Evolutionary conservation across 345 rosid species (phyloP).

Genomic region (Corchorus capsularis): DNA sequence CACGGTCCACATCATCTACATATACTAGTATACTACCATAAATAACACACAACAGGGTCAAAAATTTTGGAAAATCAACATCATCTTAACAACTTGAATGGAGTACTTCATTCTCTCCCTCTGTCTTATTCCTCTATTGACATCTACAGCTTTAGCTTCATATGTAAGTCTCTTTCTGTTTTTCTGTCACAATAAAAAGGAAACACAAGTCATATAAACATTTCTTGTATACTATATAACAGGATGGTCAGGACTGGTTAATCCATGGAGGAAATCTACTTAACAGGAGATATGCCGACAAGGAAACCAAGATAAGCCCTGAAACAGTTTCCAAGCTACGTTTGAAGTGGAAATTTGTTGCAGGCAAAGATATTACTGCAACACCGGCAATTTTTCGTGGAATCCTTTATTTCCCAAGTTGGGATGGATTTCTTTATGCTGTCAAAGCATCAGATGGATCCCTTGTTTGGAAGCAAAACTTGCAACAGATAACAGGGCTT

Average conservation of each 20-base stretch:
- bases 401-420: conserved; percentile 45
- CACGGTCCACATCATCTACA: too few relatives aligned
- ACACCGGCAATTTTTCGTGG: conserved; percentile 44
- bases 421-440: conserved; percentile 54
- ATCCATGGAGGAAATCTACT: conserved; percentile 2
- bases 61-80: too few relatives aligned
- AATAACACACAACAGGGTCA: too few relatives aligned
- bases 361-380: conserved; percentile 51
- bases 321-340: conserved; percentile 23
- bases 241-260: not conserved
- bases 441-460: conserved; percentile 41
- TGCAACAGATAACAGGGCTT: conserved; percentile 38
- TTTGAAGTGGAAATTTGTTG: conserved; percentile 48
- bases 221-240: not conserved
- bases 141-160: too few relatives aligned
- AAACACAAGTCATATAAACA: too few relatives aligned
- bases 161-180: too few relatives aligned
- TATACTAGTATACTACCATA: too few relatives aligned
- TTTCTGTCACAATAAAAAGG: too few relatives aligned
- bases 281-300: not conserved
- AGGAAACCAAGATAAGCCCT: conserved; percentile 7
- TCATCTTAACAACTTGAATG: too few relatives aligned
- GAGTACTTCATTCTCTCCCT: too few relatives aligned
- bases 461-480: conserved; percentile 49
- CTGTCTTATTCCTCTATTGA: too few relatives aligned